A percentile compares a stretch with the other conserved stretches of the same genome.
phyloP scores from a whole-genome alignment of 768 basidiomycete species.

The Leccinum fibrillosum region DNA sequence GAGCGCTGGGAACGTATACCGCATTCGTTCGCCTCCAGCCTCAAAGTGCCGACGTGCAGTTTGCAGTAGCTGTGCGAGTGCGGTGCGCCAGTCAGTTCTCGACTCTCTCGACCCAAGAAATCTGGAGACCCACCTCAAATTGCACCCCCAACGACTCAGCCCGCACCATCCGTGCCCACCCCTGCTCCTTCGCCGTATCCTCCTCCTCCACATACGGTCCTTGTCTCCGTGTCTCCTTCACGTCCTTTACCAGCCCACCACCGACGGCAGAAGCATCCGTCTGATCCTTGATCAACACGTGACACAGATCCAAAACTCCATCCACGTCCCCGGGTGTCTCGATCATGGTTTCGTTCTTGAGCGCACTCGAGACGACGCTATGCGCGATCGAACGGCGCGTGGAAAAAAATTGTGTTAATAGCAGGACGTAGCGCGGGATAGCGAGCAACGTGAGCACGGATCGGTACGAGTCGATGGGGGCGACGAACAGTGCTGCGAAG shows the following conservation, averaged over 20 bases:
- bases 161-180: constrained; percentile 98
- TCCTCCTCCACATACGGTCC: constrained; percentile 72
- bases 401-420: constrained; percentile 81
- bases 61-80: constrained; percentile 70
- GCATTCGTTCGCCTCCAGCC: constrained; percentile 90
- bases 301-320: constrained; percentile 87
- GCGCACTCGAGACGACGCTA: constrained; percentile 87
- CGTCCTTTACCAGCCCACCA: constrained; percentile 20
- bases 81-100: background rate
- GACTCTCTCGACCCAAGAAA: background rate
- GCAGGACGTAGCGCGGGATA: constrained; percentile 81
- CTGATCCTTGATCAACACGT: constrained; percentile 89
- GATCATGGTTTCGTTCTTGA: constrained; percentile 95
- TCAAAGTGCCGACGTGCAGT: constrained; percentile 87
- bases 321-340: constrained; percentile 93
- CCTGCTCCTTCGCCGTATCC: constrained; percentile 97
- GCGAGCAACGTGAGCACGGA: constrained; percentile 97
- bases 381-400: constrained; percentile 92
- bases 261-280: constrained; percentile 41
- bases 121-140: constrained; percentile 59
- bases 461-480: constrained; percentile 95
- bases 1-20: constrained; percentile 55
- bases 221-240: constrained; percentile 51
- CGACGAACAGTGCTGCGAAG: constrained; percentile 86
- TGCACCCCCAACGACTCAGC: constrained; percentile 85